Evolutionary conservation across 306 rosid species (phyloP), one percentile per base, ranked within the genome.

Genomic region (Geum urbanum): DNA sequence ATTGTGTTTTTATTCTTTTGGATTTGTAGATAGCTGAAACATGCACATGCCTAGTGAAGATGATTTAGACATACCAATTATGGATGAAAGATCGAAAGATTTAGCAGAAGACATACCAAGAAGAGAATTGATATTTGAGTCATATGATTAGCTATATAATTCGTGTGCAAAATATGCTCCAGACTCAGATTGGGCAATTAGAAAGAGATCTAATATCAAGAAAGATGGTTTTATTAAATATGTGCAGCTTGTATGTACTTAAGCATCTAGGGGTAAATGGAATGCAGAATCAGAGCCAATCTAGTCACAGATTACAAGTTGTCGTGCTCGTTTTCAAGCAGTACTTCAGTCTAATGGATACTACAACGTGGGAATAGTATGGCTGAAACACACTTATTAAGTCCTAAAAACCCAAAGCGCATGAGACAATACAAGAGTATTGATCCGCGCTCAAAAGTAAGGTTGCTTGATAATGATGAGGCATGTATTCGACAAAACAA

Each of bases 351-450:
- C 1, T 4, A 1, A 63, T 19, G 37, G 49, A n/a, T 20, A 43
- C 5, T 62, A 41, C 22, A 62, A 14, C 6, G 3, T 62, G 15
- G 44, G 4, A 2, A 16, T 0, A 40, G 8, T 63, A 8, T n/a
- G 9, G n/a, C 15, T 63, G 5, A n/a, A 43, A 8, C 63, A 72
- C 15, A 72, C 43, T 14, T 6, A 48, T 27, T 72, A 4, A n/a
- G 41, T 18, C 69, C 51, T 5, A 35, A 56, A 50, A 50, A 37
- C 18, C 5, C 69, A 4, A 68, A 32, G 13, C 18, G 53, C 35
- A 11, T 62, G 37, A 50, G 51, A 70, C 63, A 72, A 51, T 50
- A 63, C 18, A 47, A 62, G 43, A 39, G 7, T 11, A 51, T 8
- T 18, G 14, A 63, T 63, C 7, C 35, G 46, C 6, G 46, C 51